Evolutionary conservation across 139 green algal species (phyloP), one percentile per base, ranked within the genome.

Genomic region (Chlamydomonas sphaeroides): DNA sequence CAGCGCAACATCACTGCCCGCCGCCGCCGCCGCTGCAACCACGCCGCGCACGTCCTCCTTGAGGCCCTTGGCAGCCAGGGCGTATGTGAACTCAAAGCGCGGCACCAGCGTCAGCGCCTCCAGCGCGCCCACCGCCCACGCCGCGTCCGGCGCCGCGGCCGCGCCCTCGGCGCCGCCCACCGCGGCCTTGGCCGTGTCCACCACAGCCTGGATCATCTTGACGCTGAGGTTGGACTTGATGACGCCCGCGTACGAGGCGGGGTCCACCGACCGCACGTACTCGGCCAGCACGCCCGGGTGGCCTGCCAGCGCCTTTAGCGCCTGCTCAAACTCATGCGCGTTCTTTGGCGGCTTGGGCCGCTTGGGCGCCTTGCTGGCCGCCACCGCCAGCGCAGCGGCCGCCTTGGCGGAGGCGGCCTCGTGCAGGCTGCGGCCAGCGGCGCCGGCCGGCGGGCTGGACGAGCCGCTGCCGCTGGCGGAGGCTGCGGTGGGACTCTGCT

Each of bases 241-340:
- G 23, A 74, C 26, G 20, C 38, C 63, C 17, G 21, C 48, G 76
- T 83, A 83, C n/a, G 62, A 39, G 23, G 63, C 14, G 1, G 76
- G 76, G 35, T 83, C 76, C 5, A 83, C 30, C 5, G 76, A 66
- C 4, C 76, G 62, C 3, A 83, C 32, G 35, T 66, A 83, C 0
- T 65, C 48, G 33, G 74, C 20, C 32, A 66, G 76, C 26, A 73
- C 76, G 45, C 42, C 62, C 25, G 76, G 63, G 76, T 83, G 63
- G 23, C 28, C 62, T 15, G 76, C 32, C 14, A 83, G 76, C 21
- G 8, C 39, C 76, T 83, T 83, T n/a, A 83, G 59, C 32, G 63
- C 76, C 38, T 73, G 62, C 76, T 83, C 76, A 14, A 83, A 36
- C 76, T 83, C 76, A 42, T 74, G 76, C 48, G 76, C 76, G 76